These are phyloP conservation scores for Datura wrightii DNA, from an alignment of 257 asterid species.

Conservation along the genomic window DNA sequence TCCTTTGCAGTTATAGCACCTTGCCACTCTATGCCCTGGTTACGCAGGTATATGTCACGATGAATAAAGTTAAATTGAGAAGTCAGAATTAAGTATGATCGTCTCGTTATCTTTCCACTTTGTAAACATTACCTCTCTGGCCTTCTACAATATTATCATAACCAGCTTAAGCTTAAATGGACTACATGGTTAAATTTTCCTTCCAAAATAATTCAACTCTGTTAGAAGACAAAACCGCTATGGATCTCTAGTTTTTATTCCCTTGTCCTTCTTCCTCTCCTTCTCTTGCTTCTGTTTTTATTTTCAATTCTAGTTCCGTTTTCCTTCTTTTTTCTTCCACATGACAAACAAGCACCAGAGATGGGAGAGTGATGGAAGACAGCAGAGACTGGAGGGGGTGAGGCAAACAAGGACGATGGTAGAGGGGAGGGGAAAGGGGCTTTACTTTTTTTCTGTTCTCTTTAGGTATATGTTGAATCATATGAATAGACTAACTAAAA, in stretches of 20 bases:
- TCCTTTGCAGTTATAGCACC: conserved; percentile 93
- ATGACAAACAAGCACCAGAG: background rate
- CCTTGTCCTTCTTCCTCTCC: background rate
- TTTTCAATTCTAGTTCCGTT: background rate
- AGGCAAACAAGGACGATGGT: background rate
- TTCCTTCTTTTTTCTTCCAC: background rate
- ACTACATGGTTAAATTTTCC: background rate
- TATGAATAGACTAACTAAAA: background rate
- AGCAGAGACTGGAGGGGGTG: background rate
- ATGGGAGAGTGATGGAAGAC: background rate
- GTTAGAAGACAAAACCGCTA: background rate
- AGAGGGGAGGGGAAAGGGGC: background rate
- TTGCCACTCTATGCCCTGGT: conserved; percentile 89
- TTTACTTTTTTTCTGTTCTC: background rate
- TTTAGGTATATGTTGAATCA: background rate
- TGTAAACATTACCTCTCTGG: background rate
- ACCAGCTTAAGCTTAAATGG: background rate
- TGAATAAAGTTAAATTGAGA: background rate
- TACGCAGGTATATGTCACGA: conserved; percentile 65
- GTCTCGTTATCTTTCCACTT: background rate
- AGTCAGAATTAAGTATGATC: background rate
- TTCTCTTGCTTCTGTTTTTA: background rate
- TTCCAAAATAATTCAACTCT: background rate
- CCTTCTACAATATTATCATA: background rate
- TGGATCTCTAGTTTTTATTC: background rate